Conservation (phyloP, 345 rosid species). For the Passiflora organensis region DNA sequence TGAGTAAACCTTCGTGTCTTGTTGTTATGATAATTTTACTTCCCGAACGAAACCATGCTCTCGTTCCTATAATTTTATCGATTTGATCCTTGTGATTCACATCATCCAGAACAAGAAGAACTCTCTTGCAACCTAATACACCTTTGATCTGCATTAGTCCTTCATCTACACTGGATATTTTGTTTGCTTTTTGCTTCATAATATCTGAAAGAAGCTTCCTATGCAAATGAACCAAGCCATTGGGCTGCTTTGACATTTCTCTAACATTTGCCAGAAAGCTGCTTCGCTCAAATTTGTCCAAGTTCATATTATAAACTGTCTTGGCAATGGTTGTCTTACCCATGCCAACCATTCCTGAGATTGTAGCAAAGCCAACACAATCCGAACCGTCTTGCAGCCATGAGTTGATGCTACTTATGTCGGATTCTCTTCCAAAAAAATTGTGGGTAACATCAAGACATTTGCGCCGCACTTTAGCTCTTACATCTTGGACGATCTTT, state of each 20-base stretch:
- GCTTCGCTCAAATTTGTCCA: not conserved
- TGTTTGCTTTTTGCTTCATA: not conserved
- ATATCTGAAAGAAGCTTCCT: not conserved
- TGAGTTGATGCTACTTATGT: not conserved
- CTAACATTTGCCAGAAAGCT: not conserved
- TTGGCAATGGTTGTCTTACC: not conserved
- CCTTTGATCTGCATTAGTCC: slow-evolving; percentile 1
- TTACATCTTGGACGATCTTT: no score
- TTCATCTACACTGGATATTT: slow-evolving; percentile 1
- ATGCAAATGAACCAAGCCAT: not conserved
- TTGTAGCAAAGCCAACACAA: not conserved
- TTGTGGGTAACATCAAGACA: no score
- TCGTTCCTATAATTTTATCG: not conserved
- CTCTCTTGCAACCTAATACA: not conserved
- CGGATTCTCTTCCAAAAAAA: not conserved
- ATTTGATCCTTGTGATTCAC: not conserved
- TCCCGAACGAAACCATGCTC: not conserved
- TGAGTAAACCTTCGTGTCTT: not conserved
- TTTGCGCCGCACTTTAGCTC: no score
- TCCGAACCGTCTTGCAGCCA: not conserved
- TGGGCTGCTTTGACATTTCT: not conserved
- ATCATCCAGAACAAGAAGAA: slow-evolving; percentile 16
- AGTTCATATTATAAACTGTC: not conserved
- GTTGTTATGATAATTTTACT: slow-evolving; percentile 10
- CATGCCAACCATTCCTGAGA: not conserved